Evolutionary conservation across 1,139 yeast genomes (phyloP).

Genomic region (Kodamaea plutei): DNA sequence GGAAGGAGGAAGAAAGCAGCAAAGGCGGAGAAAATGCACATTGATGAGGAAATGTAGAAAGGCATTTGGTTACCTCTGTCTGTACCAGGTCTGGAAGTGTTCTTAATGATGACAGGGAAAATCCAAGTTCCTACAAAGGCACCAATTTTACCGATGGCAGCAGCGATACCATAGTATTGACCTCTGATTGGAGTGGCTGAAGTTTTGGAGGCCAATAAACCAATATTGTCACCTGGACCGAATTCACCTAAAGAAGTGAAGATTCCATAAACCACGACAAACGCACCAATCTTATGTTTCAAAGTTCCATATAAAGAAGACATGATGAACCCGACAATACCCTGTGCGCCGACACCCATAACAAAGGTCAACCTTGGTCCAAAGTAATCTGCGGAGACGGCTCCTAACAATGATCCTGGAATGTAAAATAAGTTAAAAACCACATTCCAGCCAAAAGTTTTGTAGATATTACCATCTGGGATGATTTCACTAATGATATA

Average conservation of each 20-base stretch:
- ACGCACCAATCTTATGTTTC: conserved; percentile 63
- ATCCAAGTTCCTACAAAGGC: conserved; percentile 89
- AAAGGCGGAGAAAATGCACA: conserved; percentile 69
- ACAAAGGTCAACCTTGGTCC: conserved; percentile 89
- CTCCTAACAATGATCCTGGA: conserved; percentile 89
- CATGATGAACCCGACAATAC: conserved; percentile 80
- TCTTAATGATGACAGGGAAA: conserved; percentile 67
- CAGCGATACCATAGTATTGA: conserved; percentile 85
- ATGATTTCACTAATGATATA: conserved; percentile 58
- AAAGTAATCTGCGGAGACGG: conserved; percentile 69
- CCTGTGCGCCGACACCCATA: conserved; percentile 68
- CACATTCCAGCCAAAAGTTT: conserved; percentile 89
- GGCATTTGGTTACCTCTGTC: conserved; percentile 66
- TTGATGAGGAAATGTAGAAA: conserved; percentile 74
- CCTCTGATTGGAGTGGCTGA: conserved; percentile 87
- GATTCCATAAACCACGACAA: conserved; percentile 83
- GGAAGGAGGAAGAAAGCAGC: conserved; percentile 73
- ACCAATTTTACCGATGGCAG: conserved; percentile 87
- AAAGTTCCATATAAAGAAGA: conserved; percentile 63
- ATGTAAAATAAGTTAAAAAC: conserved; percentile 83
- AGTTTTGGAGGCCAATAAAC: conserved; percentile 81
- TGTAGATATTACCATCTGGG: conserved; percentile 60
- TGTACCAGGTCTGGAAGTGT: conserved; percentile 35
- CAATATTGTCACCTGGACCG: conserved; percentile 93
- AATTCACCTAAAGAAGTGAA: conserved; percentile 86